Evolutionary conservation across 2,329 filamentous ascomycete genomes (phyloP), one percentile per base, ranked within the genome.

Genomic region (Fusarium armeniacum): DNA sequence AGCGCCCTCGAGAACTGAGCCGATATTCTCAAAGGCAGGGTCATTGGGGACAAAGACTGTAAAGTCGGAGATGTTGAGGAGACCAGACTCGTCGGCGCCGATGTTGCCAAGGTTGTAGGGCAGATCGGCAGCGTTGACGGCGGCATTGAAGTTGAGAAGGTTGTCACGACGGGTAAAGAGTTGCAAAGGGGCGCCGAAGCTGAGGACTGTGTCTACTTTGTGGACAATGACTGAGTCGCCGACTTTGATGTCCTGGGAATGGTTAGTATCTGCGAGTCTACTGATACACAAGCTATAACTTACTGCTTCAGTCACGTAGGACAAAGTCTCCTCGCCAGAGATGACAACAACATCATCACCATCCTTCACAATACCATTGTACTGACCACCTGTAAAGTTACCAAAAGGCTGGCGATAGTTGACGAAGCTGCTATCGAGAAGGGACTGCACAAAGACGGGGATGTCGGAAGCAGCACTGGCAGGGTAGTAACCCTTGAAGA

Each of bases 321-420:
- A 77, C 3, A 79, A 32, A 5, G 71, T 75, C 36, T 75, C 70
- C 43, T 79, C 76, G 2, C 78, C 78, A 40, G 76, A 79, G 30
- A 80, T 59, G 22, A 80, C 63, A 58, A 73, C 75, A 5, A 79
- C 77, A 32, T 78, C 65, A 5, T 74, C 62, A 0, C 75, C 75
- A 30, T 79, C 73, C 50, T 69, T 75, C 18, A 79, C 76, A 32
- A 80, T 70, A 6, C 74, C 78, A n/a, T 79, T 78, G 58, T 79
- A 78, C 43, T 77, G 76, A 5, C 78, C 79, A 16, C 77, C 77
- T 6, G 78, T 80, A 52, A 80, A 77, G 68, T 81, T 80, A 9
- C 75, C 74, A 58, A 79, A 78, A 0, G 80, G 79, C 70, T 81
- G 79, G 10, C 70, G 62, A 8, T 65, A 70, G 15, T 67, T 78